Evolutionary conservation across 2,329 filamentous ascomycete species (phyloP).

Genomic region (Akanthomyces muscarius): DNA sequence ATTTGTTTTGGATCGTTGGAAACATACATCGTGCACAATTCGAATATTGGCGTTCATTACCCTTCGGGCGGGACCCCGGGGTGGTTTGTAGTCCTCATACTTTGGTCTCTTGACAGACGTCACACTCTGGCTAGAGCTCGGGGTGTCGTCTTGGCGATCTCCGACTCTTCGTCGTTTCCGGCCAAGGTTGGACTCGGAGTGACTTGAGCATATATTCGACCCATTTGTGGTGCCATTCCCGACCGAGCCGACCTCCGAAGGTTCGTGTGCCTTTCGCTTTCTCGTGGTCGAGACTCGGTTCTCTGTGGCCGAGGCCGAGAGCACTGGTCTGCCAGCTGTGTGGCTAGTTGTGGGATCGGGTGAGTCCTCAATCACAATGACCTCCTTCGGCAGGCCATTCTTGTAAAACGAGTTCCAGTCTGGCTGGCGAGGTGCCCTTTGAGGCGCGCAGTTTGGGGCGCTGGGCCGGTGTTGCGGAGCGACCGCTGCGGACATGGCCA

Average conservation of each 20-base stretch:
- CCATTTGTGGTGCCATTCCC: slow-evolving; percentile 5
- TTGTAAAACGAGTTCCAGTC: slow-evolving; percentile 74
- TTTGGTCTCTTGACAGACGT: background rate
- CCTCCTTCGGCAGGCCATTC: slow-evolving; percentile 70
- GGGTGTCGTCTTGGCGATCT: background rate
- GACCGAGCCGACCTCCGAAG: background rate
- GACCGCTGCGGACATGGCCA: slow-evolving; percentile 16
- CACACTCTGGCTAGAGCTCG: slow-evolving; percentile 3
- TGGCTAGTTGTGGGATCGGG: slow-evolving; percentile 42
- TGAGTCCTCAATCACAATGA: slow-evolving; percentile 71
- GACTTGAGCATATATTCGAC: background rate
- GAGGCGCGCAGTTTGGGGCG: slow-evolving; percentile 10
- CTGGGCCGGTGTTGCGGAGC: slow-evolving; percentile 13
- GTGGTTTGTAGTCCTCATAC: slow-evolving; percentile 8
- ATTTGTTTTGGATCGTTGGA: background rate
- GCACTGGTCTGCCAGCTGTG: background rate
- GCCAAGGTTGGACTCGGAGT: slow-evolving; percentile 7
- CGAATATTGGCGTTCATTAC: slow-evolving; percentile 32
- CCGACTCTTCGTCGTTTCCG: slow-evolving; percentile 11
- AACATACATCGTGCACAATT: slow-evolving; percentile 52
- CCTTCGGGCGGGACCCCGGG: background rate
- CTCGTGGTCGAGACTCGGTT: slow-evolving; percentile 2
- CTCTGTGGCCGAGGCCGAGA: background rate
- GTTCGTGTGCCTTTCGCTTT: slow-evolving; percentile 10
- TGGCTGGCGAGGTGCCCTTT: slow-evolving; percentile 42